Evolutionary conservation across 1,284 basidiomycete species (phyloP).

Genomic region (Irpex rosettiformis): DNA sequence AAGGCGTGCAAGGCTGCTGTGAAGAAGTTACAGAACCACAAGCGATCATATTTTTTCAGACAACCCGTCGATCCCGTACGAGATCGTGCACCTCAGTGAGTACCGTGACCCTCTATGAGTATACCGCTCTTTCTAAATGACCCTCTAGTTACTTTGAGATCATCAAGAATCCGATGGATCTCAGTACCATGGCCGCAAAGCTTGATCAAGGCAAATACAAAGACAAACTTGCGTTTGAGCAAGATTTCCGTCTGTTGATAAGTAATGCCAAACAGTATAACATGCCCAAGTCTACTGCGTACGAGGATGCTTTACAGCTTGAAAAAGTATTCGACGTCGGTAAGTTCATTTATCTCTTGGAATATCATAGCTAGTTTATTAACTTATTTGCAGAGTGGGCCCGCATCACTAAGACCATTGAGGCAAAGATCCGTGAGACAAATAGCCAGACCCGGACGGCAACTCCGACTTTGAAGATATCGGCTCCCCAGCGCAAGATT

Average conservation of each 20-base stretch:
- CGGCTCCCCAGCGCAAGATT: slow-evolving; percentile 21
- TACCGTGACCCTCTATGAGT: slow-evolving; percentile 12
- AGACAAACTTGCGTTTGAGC: slow-evolving; percentile 80
- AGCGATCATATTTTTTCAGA: slow-evolving; percentile 72
- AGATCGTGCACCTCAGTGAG: slow-evolving; percentile 81
- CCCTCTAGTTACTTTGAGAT: slow-evolving; percentile 78
- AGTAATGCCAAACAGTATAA: slow-evolving; percentile 91
- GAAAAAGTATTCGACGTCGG: slow-evolving; percentile 86
- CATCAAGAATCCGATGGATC: slow-evolving; percentile 94
- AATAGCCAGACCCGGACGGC: slow-evolving; percentile 31
- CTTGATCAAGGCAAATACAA: slow-evolving; percentile 86
- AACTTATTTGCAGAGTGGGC: slow-evolving; percentile 54
- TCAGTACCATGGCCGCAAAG: slow-evolving; percentile 87
- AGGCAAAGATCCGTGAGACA: slow-evolving; percentile 29
- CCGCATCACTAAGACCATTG: slow-evolving; percentile 75
- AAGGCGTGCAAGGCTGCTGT: slow-evolving; percentile 79
- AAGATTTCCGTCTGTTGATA: slow-evolving; percentile 88
- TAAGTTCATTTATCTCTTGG: slow-evolving; percentile 34
- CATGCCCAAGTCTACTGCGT: slow-evolving; percentile 64
- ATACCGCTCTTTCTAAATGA: slow-evolving; percentile 1
- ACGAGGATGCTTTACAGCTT: slow-evolving; percentile 74
- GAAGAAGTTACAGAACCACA: slow-evolving; percentile 76
- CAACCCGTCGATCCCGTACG: slow-evolving; percentile 90
- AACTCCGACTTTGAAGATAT: slow-evolving; percentile 34
- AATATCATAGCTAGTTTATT: slow-evolving; percentile 6